Percentiles rank a stretch among this genome's conserved stretches.
Evolutionary conservation across 208 protist species (phyloP).

Genomic region (Leishmania mexicana): DNA sequence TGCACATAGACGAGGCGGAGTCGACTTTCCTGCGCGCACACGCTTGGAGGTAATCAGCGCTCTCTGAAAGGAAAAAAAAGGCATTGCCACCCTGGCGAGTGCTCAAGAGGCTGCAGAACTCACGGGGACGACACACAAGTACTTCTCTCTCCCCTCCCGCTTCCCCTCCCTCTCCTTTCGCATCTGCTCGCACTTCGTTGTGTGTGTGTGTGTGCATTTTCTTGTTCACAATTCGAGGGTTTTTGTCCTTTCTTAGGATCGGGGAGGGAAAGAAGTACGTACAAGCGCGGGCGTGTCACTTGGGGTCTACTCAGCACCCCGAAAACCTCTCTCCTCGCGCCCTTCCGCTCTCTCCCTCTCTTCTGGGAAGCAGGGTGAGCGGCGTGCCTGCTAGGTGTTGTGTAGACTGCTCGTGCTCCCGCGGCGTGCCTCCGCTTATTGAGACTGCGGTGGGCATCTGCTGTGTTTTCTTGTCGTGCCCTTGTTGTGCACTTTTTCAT

Average conservation of each 20-base stretch:
- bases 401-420: background rate
- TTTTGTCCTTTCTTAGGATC: background rate
- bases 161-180: no score
- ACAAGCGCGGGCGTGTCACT: background rate
- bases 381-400: background rate
- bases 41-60: background rate
- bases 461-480: background rate
- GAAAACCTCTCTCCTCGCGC: background rate
- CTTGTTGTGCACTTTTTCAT: background rate
- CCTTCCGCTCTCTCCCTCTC: background rate
- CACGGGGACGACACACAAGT: background rate
- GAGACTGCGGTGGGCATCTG: background rate
- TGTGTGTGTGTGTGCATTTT: background rate
- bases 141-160: background rate
- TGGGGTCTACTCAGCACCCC: background rate
- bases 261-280: background rate
- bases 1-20: background rate
- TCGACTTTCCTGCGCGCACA: background rate
- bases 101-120: background rate
- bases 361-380: background rate
- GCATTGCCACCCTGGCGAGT: background rate
- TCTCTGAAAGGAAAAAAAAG: background rate
- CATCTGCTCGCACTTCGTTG: background rate
- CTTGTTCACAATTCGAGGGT: background rate
- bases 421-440: background rate